Evolutionary conservation across 1,284 basidiomycete species (phyloP).

Genomic region (Sparassis latifolia): DNA sequence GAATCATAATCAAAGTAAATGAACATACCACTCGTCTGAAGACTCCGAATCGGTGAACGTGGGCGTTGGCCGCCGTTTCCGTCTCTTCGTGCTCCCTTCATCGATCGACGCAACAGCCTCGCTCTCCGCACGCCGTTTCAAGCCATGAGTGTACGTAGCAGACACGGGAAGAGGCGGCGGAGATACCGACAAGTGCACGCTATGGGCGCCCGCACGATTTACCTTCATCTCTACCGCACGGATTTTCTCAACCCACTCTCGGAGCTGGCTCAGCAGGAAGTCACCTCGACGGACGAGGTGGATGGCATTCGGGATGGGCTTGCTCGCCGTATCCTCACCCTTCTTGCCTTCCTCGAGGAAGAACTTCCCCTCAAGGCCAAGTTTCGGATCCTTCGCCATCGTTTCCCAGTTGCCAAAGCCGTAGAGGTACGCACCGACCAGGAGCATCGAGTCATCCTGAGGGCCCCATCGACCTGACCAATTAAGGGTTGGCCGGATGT

Average conservation of each 20-base stretch:
- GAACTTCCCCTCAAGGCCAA: constrained; percentile 88
- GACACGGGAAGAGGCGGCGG: constrained; percentile 70
- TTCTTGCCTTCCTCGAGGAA: constrained; percentile 98
- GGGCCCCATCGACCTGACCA: constrained; percentile 97
- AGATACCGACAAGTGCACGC: constrained; percentile 56
- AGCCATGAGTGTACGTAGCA: constrained; percentile 48
- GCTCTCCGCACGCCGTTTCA: constrained; percentile 74
- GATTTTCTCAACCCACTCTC: constrained; percentile 91
- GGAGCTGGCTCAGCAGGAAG: constrained; percentile 84
- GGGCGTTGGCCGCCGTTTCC: constrained; percentile 83
- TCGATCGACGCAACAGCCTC: constrained; percentile 76
- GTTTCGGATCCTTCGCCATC: constrained; percentile 83
- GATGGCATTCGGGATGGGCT: constrained; percentile 91
- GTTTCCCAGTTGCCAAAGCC: constrained; percentile 98
- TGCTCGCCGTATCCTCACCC: constrained; percentile 69
- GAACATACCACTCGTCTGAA: constrained; percentile 77
- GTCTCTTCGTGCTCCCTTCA: constrained; percentile 61
- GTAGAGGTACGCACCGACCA: constrained; percentile 90
- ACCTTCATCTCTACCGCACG: constrained; percentile 75
- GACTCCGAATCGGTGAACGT: constrained; percentile 89
- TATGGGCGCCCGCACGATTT: constrained; percentile 48
- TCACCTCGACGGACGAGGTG: constrained; percentile 97
- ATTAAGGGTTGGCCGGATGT: constrained; percentile 88
- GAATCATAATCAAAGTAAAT: constrained; percentile 2
- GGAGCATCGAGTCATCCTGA: constrained; percentile 88